These are phyloP conservation scores for Solanum corneliomulleri DNA, from an alignment of 257 asterid genomes.

Conservation along the genomic window DNA sequence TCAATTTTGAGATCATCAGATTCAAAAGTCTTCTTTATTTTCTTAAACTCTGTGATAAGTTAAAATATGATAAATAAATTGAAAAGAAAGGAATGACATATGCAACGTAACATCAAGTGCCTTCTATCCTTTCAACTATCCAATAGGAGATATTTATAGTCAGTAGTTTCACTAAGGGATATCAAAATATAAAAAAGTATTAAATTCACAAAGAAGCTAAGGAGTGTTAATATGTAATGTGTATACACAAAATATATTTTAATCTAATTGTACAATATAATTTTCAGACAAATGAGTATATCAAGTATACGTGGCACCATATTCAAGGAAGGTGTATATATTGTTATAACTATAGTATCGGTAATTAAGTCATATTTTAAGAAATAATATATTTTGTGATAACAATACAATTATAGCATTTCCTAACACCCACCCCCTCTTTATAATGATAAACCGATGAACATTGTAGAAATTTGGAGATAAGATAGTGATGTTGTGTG, in stretches of 20 bases:
- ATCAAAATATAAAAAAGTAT: not conserved
- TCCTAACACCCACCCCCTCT: not conserved
- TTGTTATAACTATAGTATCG: not conserved
- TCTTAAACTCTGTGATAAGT: not conserved
- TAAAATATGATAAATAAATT: not conserved
- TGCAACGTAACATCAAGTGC: not conserved
- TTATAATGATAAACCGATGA: not conserved
- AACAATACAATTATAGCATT: not conserved
- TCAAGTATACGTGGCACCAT: not conserved
- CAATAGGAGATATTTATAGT: not conserved
- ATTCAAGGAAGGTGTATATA: not conserved
- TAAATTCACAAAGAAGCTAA: not conserved
- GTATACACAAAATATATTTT: too few species aligned
- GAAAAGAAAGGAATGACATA: not conserved
- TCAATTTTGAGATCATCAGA: not conserved
- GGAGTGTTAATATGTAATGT: not conserved
- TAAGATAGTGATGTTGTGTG: not conserved
- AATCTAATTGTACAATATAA: not conserved
- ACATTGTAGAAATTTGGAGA: not conserved
- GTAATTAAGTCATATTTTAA: not conserved
- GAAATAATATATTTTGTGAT: not conserved
- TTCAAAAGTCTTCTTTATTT: not conserved
- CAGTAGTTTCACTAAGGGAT: not conserved
- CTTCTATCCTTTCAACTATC: not conserved
- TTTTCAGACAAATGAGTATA: not conserved